Base-by-base conservation (phyloP, 495 filamentous ascomycete genomes). In the Sphaerosporella brunnea region DNA sequence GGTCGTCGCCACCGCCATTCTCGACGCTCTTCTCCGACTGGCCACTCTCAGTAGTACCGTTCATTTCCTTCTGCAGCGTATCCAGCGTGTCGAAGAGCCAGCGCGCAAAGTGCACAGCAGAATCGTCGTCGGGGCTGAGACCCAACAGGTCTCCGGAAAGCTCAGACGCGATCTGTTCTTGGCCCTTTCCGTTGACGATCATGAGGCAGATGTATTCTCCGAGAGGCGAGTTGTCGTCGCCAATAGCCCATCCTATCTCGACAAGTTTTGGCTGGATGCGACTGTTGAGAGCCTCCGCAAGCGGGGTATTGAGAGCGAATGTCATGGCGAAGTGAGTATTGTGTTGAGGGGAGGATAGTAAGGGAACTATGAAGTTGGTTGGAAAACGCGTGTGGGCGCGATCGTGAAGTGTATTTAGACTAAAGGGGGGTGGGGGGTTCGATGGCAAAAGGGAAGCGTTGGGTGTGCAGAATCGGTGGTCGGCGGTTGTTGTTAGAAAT, bases 201-300 rank as follows among this genome's bases (percentile, higher is more conserved):
- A 95, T 96, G 45, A 94, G 71, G 37, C 94, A 80, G 51, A 97
- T 88, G 62, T 95, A 97, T 65, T 97, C 90, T 35, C 84, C 79
- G 48, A 97, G 71, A 10, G 85, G 81, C 13, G 80, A 77, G 57
- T 84, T 88, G 59, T 87, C 83, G 51, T 73, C 70, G 35, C 79
- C 81, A 36, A 78, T 75, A 36, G 75, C 82, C 90, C 88, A 95
- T 48, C 85, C 86, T 48, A 87, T 79, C 63, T 97, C 88, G n/a
- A 85, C 77, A 54, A 97, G 66, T 65, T 95, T 95, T n/a, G 82
- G 79, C 62, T 88, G 82, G 43, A 94, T 82, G 34, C 73, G 78
- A 63, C 68, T 68, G 58, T 78, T 80, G 36, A 97, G 71, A 25
- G 83, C 79, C 48, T 82, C 75, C 50, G 85, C 85, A 46, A 96